Evolutionary conservation across 257 asterid species (phyloP).

Genomic region (Rauvolfia tetraphylla): DNA sequence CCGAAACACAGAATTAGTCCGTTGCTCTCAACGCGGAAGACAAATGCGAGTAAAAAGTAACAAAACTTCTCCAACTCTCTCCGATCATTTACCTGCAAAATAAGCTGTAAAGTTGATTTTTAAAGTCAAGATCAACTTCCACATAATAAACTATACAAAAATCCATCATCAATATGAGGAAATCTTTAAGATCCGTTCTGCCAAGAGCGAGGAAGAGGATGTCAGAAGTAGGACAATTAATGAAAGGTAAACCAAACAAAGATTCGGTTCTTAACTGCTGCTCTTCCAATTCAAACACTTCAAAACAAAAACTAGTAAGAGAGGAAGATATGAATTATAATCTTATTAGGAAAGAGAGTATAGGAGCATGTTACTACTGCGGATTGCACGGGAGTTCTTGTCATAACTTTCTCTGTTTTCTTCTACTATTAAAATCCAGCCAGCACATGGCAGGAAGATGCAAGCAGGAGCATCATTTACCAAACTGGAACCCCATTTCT

Average conservation of each 20-base stretch:
- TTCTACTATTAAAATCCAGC: constrained; percentile 31
- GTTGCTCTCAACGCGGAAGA: neutral
- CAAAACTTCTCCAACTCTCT: neutral
- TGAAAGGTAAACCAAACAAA: constrained; percentile 43
- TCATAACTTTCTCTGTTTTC: constrained; percentile 27
- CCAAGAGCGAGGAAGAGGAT: constrained; percentile 1
- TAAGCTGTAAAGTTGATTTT: neutral
- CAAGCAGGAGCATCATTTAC: constrained; percentile 34
- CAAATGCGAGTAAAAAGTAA: neutral
- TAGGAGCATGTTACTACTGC: constrained; percentile 38
- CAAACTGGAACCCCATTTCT: constrained; percentile 31
- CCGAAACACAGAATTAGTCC: neutral
- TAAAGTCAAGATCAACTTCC: neutral
- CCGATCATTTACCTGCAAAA: neutral
- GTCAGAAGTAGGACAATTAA: constrained; percentile 22
- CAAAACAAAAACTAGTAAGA: constrained; percentile 4
- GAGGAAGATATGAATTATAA: constrained; percentile 10
- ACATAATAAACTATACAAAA: neutral
- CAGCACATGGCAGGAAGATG: constrained; percentile 57
- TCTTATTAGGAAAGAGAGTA: constrained; percentile 1
- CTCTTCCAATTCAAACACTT: constrained; percentile 17
- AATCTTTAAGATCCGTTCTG: constrained; percentile 14
- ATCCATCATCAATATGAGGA: constrained; percentile 2
- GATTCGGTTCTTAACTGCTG: constrained; percentile 39
- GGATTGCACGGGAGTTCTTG: constrained; percentile 35